Conservation (phyloP, 306 rosid genomes). For the Dalbergia cochinchinensis region DNA sequence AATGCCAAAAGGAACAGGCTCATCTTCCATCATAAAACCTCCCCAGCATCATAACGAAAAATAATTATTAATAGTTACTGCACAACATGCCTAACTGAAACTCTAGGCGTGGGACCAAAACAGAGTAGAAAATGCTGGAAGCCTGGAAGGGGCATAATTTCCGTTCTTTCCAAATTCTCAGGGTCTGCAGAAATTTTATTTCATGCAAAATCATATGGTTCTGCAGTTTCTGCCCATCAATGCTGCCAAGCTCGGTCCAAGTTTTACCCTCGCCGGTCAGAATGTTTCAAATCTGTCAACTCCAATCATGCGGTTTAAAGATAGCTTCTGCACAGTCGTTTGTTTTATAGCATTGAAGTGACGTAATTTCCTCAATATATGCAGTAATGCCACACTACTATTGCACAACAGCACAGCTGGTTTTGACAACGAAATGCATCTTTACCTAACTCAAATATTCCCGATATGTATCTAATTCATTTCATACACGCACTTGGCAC, state of each 20-base stretch:
- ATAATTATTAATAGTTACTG: conserved; percentile 6
- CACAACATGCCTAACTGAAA: neutral
- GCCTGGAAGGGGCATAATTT: conserved; percentile 17
- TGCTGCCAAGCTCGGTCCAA: neutral
- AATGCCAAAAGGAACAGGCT: neutral
- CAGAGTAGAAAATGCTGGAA: neutral
- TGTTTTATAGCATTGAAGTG: too few species aligned
- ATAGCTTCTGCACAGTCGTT: conserved; percentile 2
- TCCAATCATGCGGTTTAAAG: neutral
- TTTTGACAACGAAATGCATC: conserved; percentile 37
- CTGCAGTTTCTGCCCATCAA: conserved; percentile 26
- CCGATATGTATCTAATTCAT: conserved; percentile 24
- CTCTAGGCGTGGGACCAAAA: neutral
- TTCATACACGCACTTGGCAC: conserved; percentile 33
- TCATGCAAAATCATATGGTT: neutral
- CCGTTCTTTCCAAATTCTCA: conserved; percentile 6
- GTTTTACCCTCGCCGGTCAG: conserved; percentile 27
- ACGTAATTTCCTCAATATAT: too few species aligned
- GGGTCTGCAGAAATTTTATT: neutral
- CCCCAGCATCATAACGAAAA: neutral
- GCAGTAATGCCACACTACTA: neutral
- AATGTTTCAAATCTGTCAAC: conserved; percentile 9
- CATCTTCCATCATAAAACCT: conserved; percentile 23
- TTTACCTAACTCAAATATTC: conserved; percentile 24
- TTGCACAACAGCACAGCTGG: conserved; percentile 34